Conservation (phyloP, 345 rosid species). For the Cardamine occulta region DNA sequence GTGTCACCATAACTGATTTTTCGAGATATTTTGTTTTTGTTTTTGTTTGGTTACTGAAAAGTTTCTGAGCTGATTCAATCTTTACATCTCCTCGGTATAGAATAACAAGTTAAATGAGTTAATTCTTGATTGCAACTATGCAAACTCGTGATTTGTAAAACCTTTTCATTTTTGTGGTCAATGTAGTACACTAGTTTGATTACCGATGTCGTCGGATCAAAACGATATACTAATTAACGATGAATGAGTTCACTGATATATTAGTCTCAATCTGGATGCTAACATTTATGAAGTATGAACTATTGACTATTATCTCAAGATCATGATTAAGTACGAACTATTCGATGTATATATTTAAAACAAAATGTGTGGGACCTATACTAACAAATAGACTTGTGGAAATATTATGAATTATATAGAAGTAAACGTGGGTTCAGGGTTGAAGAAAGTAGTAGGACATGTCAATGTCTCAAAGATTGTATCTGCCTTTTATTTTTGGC, state of each 20-base stretch:
- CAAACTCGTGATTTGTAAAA: no score
- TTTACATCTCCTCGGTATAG: no score
- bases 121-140: no score
- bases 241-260: background rate
- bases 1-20: no score
- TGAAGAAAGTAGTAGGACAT: background rate
- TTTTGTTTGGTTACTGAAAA: no score
- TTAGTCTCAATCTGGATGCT: background rate
- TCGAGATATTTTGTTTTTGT: no score
- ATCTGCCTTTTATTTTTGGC: background rate
- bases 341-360: background rate
- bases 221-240: background rate
- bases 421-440: slow-evolving; percentile 34
- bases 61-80: no score
- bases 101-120: no score
- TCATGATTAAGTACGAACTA: background rate
- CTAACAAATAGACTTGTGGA: background rate
- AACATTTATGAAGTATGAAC: background rate
- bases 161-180: no score
- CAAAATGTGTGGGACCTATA: background rate
- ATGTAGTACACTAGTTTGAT: no score
- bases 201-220: no score
- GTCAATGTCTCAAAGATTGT: slow-evolving; percentile 17
- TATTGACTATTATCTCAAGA: background rate
- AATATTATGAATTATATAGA: background rate